phyloP scores from a whole-genome alignment of 805 yeast genomes.

The Metschnikowia shivogae region DNA sequence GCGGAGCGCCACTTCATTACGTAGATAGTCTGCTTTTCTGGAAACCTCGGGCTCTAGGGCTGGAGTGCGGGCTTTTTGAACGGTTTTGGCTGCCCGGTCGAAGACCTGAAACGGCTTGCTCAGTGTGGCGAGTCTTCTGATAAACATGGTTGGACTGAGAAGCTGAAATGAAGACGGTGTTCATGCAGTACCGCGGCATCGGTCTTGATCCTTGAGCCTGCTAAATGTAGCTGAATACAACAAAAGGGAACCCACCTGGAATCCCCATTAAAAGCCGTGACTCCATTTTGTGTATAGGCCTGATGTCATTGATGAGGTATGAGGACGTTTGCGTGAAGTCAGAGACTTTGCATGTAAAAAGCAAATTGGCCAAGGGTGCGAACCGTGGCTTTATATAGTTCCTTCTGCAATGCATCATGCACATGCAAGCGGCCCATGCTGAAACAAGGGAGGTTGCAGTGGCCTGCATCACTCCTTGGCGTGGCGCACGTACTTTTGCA shows the following conservation, averaged over 20 bases:
- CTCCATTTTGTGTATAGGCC: too few species aligned
- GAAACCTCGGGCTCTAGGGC: constrained; percentile 39
- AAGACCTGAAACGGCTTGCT: constrained; percentile 42
- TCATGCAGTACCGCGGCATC: constrained; percentile 3
- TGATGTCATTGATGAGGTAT: too few species aligned
- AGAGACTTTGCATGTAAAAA: too few species aligned
- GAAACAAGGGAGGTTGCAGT: background rate
- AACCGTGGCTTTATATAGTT: background rate
- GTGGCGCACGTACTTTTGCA: background rate
- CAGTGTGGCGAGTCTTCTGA: constrained; percentile 10
- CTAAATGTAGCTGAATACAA: too few species aligned
- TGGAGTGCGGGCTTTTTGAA: constrained; percentile 58
- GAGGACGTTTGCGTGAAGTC: too few species aligned
- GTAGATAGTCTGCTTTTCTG: constrained; percentile 62
- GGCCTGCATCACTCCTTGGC: background rate
- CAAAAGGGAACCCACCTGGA: too few species aligned
- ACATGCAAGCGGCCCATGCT: background rate
- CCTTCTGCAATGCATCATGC: background rate
- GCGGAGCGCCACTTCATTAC: constrained; percentile 69
- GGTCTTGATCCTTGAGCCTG: too few species aligned
- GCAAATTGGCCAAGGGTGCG: too few species aligned
- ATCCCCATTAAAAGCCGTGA: too few species aligned
- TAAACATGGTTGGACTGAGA: background rate
- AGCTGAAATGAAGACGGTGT: background rate
- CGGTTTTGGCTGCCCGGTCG: constrained; percentile 55